These are phyloP conservation scores for Aspergillus sp. DNA, from an alignment of 2,329 filamentous ascomycete genomes.

Conservation along the genomic window DNA sequence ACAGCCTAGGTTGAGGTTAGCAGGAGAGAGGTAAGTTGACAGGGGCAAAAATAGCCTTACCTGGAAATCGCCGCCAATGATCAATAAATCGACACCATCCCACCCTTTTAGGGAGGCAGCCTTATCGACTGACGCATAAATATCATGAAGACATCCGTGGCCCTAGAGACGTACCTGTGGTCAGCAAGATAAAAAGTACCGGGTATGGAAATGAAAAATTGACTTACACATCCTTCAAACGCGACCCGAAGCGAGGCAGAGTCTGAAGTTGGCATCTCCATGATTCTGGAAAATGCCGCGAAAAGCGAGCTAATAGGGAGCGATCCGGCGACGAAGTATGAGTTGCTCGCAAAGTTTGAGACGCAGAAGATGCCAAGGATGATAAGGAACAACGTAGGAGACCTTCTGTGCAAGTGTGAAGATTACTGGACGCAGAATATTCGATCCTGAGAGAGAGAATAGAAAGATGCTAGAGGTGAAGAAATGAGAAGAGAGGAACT, in stretches of 20 bases:
- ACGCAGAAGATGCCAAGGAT: background rate
- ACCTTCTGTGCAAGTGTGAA: too few relatives aligned
- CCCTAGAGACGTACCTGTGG: constrained; percentile 57
- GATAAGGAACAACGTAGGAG: background rate
- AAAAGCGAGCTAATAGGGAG: background rate
- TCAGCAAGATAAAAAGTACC: constrained; percentile 7
- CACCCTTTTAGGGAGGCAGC: constrained; percentile 72
- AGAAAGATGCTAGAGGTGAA: background rate
- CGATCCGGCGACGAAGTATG: background rate
- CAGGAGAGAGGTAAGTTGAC: constrained; percentile 9
- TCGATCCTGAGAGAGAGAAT: background rate
- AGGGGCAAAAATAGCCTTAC: constrained; percentile 44
- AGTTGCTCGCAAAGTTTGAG: background rate
- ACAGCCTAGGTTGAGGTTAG: constrained; percentile 61
- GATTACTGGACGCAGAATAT: too few relatives aligned
- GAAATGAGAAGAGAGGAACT: background rate
- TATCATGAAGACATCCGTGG: constrained; percentile 87
- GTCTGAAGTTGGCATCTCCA: constrained; percentile 11
- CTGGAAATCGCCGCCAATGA: constrained; percentile 96
- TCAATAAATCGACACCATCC: constrained; percentile 81
- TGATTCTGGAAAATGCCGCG: constrained; percentile 2
- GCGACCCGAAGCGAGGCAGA: constrained; percentile 65
- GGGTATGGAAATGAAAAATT: background rate
- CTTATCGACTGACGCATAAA: constrained; percentile 76
- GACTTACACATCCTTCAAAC: constrained; percentile 78